Evolutionary conservation across 805 yeast species (phyloP).

Genomic region (Vanderwaltozyma tropicalis): DNA sequence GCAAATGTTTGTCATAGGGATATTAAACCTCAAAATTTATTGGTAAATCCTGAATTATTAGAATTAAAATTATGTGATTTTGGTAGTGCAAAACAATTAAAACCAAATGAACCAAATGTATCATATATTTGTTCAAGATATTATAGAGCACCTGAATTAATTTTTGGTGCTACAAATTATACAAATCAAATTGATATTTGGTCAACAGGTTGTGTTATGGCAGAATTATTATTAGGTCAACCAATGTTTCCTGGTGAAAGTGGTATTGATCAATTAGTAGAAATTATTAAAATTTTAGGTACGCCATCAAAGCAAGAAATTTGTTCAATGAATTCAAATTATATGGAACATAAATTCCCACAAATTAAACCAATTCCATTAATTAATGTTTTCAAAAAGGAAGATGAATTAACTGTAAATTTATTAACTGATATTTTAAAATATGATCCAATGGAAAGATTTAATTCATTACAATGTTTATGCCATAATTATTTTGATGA

Average conservation of each 20-base stretch:
- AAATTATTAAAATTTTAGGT: constrained; percentile 89
- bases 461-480: constrained; percentile 38
- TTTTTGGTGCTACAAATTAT: constrained; percentile 93
- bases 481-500: constrained; percentile 26
- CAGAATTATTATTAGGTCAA: constrained; percentile 88
- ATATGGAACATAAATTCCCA: constrained; percentile 95
- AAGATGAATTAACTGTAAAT: constrained; percentile 39
- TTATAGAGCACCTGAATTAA: constrained; percentile 94
- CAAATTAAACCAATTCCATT: constrained; percentile 71
- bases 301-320: constrained; percentile 92
- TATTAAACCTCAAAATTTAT: constrained; percentile 82
- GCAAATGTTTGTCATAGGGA: constrained; percentile 87
- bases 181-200: constrained; percentile 95
- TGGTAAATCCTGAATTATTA: constrained; percentile 79
- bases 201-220: constrained; percentile 98
- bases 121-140: constrained; percentile 94
- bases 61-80: constrained; percentile 89
- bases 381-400: constrained; percentile 48
- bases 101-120: constrained; percentile 87
- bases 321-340: constrained; percentile 89
- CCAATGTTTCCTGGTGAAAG: constrained; percentile 97
- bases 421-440: constrained; percentile 48
- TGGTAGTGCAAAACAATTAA: constrained; percentile 87
- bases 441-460: constrained; percentile 59
- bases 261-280: constrained; percentile 95